A percentile compares a stretch with the other conserved stretches of the same genome.
These are phyloP conservation scores for Nevesoporus exiguus DNA, from an alignment of 768 basidiomycete genomes.

Conservation along the genomic window DNA sequence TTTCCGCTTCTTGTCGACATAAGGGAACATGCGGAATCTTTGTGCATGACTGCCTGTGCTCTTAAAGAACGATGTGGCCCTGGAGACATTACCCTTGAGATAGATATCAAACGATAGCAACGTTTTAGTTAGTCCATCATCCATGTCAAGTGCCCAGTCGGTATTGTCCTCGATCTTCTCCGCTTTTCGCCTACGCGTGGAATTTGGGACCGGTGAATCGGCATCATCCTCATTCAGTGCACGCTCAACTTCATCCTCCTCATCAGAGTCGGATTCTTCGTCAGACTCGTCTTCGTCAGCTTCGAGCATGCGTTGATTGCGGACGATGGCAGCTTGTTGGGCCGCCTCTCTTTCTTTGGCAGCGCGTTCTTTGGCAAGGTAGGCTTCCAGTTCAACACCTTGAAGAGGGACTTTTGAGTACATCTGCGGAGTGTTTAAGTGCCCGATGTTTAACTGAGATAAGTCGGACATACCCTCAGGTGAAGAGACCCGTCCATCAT, in stretches of 20 bases:
- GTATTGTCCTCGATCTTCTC: conserved; percentile 49
- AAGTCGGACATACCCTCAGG: conserved; percentile 50
- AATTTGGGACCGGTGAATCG: conserved; percentile 20
- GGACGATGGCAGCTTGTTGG: conserved; percentile 77
- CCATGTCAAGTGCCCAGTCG: conserved; percentile 73
- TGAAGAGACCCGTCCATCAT: conserved; percentile 73
- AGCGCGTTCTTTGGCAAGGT: conserved; percentile 69
- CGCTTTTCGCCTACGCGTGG: conserved; percentile 38
- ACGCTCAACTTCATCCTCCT: conserved; percentile 55
- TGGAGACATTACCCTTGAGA: conserved; percentile 92
- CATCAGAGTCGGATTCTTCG: conserved; percentile 61
- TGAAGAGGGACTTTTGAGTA: conserved; percentile 85
- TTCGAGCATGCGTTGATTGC: conserved; percentile 86
- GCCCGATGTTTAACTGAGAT: not conserved
- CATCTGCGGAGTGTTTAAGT: conserved; percentile 49
- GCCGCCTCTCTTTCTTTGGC: conserved; percentile 83
- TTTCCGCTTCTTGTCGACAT: conserved; percentile 85
- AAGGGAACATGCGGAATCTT: conserved; percentile 96
- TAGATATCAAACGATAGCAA: conserved; percentile 93
- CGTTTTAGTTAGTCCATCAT: conserved; percentile 71
- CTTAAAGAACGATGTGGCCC: conserved; percentile 85
- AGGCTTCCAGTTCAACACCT: conserved; percentile 82
- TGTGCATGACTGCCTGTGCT: conserved; percentile 64
- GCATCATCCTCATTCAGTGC: conserved; percentile 50
- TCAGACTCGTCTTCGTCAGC: conserved; percentile 90